Base-by-base conservation (phyloP, 805 yeast species). In the Wickerhamomyces hampshirensis region DNA sequence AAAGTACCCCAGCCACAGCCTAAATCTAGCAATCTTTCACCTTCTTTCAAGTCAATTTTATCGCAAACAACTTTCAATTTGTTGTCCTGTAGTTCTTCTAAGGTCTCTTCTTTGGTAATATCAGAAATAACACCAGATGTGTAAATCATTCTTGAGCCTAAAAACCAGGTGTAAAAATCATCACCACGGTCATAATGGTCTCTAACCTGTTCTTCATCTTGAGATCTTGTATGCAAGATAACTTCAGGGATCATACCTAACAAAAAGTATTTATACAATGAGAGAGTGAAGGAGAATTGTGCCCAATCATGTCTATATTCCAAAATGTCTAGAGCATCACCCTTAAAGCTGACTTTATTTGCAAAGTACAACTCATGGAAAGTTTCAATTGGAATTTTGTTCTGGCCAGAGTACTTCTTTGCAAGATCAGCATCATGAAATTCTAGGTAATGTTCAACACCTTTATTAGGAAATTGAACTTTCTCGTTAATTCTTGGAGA, bases 1-100 rank as follows among this genome's bases (percentile, higher is more conserved):
- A 89, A 71, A 34, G 96, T 84, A 58, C 96, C 96, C 96, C 96
- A 87, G 51, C 96, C 96, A 64, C 96, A 87, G 44, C 96, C 96
- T 40, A 87, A 66, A 56, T 87, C 96, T 42, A 87, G 76, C 59
- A 86, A 68, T 43, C 66, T 67, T 48, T 87, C 96, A 51, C 86
- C 93, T 47, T 74, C 53, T 55, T 79, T 56, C 51, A 87, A 69
- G 42, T 73, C 84, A 46, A 86, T 80, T 68, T 87, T 87, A 63
- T 84, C 94, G 59, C 94, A 88, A 37, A 87, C 95, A 53, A 82
- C 66, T 56, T 84, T 81, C 60, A 87, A 71, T 66, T 88, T 87
- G 71, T 87, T 87, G 66, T 87, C 96, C 69, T 88, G 96, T 56
- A 88, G 56, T 56, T 79, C 68, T 62, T 80, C 87, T 46, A 87